Percentiles rank a stretch among this genome's conserved stretches.
Conservation (phyloP, 768 basidiomycete species). For the Tylopilus rubrobrunneus region DNA sequence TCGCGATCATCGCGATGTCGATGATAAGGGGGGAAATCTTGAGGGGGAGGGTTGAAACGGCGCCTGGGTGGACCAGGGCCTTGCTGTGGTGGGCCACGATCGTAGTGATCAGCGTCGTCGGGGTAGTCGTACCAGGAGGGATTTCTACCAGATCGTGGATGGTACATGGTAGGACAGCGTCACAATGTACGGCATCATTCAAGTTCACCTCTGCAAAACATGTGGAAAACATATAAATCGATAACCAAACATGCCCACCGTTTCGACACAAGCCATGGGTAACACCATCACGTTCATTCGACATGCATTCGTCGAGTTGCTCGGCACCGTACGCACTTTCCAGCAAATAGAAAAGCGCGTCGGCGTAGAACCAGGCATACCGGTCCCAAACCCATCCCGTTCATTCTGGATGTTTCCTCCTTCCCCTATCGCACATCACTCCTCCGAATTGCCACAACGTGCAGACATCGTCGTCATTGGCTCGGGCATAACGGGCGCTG, state of each 20-base stretch:
- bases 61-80: conserved; percentile 9
- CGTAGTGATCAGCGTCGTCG: conserved; percentile 18
- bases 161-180: too few species aligned
- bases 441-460: conserved; percentile 29
- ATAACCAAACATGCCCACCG: too few species aligned
- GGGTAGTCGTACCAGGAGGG: conserved; percentile 6
- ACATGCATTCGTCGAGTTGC: conserved; percentile 18
- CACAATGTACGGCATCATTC: too few species aligned
- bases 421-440: conserved; percentile 43
- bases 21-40: conserved; percentile 16
- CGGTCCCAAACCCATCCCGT: conserved; percentile 47
- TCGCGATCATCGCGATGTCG: conserved; percentile 24
- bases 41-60: conserved; percentile 4
- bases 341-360: conserved; percentile 32
- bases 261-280: conserved; percentile 17
- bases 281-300: conserved; percentile 23
- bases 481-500: conserved; percentile 72
- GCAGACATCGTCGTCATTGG: conserved; percentile 72
- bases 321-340: conserved; percentile 18
- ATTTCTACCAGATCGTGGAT: not conserved
- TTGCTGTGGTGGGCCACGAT: conserved; percentile 11
- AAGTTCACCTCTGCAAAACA: too few species aligned
- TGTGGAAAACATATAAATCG: too few species aligned
- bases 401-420: conserved; percentile 65
- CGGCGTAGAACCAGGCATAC: conserved; percentile 50